Evolutionary conservation across 768 basidiomycete species (phyloP).

Genomic region (Amanita rimosa): DNA sequence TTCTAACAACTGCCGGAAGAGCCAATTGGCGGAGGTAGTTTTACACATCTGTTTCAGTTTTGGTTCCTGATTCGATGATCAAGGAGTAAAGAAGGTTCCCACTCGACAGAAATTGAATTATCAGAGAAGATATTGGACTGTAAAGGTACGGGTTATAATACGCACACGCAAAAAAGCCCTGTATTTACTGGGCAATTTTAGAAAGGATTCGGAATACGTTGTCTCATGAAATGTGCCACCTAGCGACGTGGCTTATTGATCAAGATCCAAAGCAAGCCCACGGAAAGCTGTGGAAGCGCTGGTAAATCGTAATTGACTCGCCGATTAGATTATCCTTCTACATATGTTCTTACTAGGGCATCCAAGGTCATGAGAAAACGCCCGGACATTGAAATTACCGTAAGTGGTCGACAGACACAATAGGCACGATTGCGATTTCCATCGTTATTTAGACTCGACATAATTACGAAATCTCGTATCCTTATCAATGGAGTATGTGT

Average conservation of each 20-base stretch:
- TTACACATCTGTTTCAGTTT: not conserved
- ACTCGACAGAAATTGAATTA: constrained; percentile 61
- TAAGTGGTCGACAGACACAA: constrained; percentile 15
- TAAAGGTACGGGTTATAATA: constrained; percentile 45
- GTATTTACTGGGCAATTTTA: constrained; percentile 16
- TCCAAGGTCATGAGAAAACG: constrained; percentile 53
- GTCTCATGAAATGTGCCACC: constrained; percentile 88
- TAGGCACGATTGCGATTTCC: not conserved
- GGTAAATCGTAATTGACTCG: constrained; percentile 29
- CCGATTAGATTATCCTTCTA: not conserved
- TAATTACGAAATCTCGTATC: constrained; percentile 65
- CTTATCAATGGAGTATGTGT: constrained; percentile 61
- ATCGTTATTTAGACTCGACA: constrained; percentile 43
- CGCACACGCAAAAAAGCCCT: not conserved
- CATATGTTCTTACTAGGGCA: constrained; percentile 36
- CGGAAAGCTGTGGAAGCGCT: constrained; percentile 59
- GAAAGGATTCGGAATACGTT: constrained; percentile 76
- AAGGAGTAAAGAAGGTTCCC: constrained; percentile 47
- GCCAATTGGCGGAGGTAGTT: constrained; percentile 53
- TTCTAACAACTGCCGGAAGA: constrained; percentile 59
- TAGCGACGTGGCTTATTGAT: constrained; percentile 80
- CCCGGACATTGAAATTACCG: constrained; percentile 64
- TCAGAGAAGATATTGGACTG: constrained; percentile 73
- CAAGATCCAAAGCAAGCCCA: constrained; percentile 60
- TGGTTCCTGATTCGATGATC: constrained; percentile 4